These are phyloP conservation scores for Oidiodendron maius DNA, from an alignment of 495 filamentous ascomycete species.

Conservation along the genomic window DNA sequence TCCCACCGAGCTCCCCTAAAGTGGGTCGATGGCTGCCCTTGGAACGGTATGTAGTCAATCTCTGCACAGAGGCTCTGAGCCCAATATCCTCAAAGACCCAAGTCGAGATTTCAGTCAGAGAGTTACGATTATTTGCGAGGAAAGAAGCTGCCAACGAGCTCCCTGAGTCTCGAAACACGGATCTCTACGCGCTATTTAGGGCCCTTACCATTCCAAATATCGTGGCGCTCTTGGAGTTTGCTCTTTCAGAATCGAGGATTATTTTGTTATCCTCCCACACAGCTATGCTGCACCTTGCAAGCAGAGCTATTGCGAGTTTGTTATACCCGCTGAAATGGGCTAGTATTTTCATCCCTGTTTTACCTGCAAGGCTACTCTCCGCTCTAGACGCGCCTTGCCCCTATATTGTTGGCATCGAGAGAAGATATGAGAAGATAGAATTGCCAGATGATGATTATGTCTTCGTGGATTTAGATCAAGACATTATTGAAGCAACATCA, in stretches of 20 bases:
- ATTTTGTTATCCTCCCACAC: conserved; percentile 95
- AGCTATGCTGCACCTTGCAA: conserved; percentile 90
- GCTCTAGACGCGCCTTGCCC: conserved; percentile 93
- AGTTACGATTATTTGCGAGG: conserved; percentile 84
- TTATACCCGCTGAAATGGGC: conserved; percentile 90
- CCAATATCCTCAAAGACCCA: conserved; percentile 92
- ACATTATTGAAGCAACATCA: conserved; percentile 75
- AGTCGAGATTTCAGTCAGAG: conserved; percentile 85
- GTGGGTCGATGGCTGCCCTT: conserved; percentile 96
- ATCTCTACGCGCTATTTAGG: conserved; percentile 90
- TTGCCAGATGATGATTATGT: conserved; percentile 97
- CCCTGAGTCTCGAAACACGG: conserved; percentile 84
- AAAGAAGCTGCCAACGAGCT: conserved; percentile 93
- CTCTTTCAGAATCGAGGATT: conserved; percentile 87
- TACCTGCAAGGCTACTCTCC: conserved; percentile 81
- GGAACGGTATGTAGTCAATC: conserved; percentile 94
- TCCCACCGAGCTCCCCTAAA: conserved; percentile 82
- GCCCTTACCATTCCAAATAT: conserved; percentile 86
- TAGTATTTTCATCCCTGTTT: conserved; percentile 86
- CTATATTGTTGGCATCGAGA: conserved; percentile 93
- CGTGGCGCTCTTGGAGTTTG: conserved; percentile 87
- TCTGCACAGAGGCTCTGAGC: conserved; percentile 91
- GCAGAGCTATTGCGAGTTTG: conserved; percentile 72
- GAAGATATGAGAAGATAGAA: conserved; percentile 85
- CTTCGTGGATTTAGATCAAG: conserved; percentile 85